Conservation (phyloP, 139 green algal species). For the Chlorella sp. region DNA sequence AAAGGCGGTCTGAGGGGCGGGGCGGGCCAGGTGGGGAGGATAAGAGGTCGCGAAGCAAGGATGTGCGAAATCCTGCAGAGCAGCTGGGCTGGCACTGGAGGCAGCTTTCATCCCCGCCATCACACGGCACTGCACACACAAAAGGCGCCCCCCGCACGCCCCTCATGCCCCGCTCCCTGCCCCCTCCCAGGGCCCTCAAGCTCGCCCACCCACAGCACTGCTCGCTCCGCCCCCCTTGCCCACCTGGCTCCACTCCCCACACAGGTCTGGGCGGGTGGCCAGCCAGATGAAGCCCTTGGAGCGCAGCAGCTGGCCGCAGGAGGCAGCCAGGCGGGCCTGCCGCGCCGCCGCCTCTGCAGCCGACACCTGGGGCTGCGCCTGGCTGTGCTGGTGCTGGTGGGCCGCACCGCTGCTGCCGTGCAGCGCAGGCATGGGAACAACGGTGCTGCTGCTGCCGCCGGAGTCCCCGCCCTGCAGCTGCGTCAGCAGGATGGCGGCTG, state of each 20-base stretch:
- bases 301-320: constrained; percentile 66
- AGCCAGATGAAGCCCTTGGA: constrained; percentile 85
- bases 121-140: no score
- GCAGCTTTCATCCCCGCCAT: no score
- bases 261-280: constrained; percentile 60
- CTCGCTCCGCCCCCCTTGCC: constrained; percentile 23
- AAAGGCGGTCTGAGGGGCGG: background rate
- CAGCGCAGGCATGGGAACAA: background rate
- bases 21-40: no score
- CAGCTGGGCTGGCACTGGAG: no score
- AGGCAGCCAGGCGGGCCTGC: background rate
- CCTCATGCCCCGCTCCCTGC: no score
- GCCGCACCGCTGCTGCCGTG: background rate
- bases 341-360: background rate
- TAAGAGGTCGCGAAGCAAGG: no score
- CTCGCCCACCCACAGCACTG: background rate
- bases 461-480: constrained; percentile 18
- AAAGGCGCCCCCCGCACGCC: no score
- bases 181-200: no score
- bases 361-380: background rate
- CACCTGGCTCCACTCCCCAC: constrained; percentile 77
- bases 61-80: no score
- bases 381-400: background rate
- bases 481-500: constrained; percentile 22
- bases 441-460: background rate